phyloP scores from a whole-genome alignment of 306 rosid species.

The Pterocarpus santalinus region DNA sequence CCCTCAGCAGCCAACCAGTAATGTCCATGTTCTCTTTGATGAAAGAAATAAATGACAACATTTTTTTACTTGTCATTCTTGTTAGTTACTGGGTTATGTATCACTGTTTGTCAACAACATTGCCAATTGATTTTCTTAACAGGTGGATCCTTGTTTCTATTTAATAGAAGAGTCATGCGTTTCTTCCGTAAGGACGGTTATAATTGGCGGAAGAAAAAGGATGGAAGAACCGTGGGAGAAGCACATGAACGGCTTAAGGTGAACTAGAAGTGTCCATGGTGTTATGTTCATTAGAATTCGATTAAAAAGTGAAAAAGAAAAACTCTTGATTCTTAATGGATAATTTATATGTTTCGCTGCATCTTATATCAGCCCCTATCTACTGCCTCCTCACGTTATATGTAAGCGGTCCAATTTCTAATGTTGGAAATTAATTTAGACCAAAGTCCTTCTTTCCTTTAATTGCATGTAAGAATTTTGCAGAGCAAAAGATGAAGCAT shows the following conservation, averaged over 20 bases:
- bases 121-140: conserved; percentile 41
- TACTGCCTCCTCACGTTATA: background rate
- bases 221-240: conserved; percentile 90
- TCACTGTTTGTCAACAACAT: conserved; percentile 10
- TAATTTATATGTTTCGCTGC: conserved; percentile 1
- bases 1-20: conserved; percentile 75
- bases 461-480: conserved; percentile 23
- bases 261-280: conserved; percentile 23
- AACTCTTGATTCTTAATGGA: background rate
- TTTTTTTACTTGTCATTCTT: background rate
- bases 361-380: background rate
- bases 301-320: background rate
- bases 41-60: background rate
- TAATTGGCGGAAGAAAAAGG: conserved; percentile 93
- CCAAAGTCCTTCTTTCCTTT: conserved; percentile 14
- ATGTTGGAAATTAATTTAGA: conserved; percentile 8
- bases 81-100: conserved; percentile 16
- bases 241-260: conserved; percentile 99
- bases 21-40: conserved; percentile 31
- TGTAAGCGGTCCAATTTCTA: conserved; percentile 16
- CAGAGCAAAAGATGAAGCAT: conserved; percentile 14
- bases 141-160: conserved; percentile 90
- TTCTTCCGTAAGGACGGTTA: conserved; percentile 97
- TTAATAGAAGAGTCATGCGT: conserved; percentile 89
- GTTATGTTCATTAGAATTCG: conserved; percentile 24